Percentiles rank a stretch among this genome's conserved stretches.
Evolutionary conservation across 768 basidiomycete genomes (phyloP).

Genomic region (Tylopilus sp.): DNA sequence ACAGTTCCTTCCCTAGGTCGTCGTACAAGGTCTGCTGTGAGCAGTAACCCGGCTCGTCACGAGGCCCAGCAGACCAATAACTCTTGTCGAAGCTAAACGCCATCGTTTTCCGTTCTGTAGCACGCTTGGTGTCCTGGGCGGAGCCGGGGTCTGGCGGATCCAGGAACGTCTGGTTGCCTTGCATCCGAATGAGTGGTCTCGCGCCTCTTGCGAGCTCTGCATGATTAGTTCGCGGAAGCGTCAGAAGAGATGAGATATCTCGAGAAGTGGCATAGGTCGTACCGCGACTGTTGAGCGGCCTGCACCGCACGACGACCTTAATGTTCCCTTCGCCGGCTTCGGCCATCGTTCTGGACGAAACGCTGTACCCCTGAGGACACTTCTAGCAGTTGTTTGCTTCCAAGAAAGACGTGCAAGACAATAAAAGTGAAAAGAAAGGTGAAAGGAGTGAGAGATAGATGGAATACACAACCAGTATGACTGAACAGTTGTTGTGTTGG

Average conservation of each 20-base stretch:
- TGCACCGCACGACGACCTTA: conserved; percentile 93
- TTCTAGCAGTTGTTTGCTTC: conserved; percentile 7
- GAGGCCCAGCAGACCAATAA: conserved; percentile 92
- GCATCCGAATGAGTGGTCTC: conserved; percentile 91
- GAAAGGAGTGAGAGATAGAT: conserved; percentile 2
- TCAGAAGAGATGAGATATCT: neutral
- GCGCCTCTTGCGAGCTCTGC: conserved; percentile 91
- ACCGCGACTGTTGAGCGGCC: conserved; percentile 95
- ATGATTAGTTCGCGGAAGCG: conserved; percentile 7
- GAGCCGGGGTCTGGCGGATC: conserved; percentile 84
- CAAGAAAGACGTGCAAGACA: conserved; percentile 10
- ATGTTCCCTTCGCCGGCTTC: conserved; percentile 85
- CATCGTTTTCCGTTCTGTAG: conserved; percentile 88
- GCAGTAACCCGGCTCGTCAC: conserved; percentile 88
- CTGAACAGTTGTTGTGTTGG: neutral
- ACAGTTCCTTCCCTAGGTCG: conserved; percentile 88
- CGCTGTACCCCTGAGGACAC: conserved; percentile 11
- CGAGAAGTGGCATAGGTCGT: conserved; percentile 27
- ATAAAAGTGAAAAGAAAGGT: conserved; percentile 5
- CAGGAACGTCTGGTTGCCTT: conserved; percentile 87
- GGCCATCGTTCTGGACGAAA: conserved; percentile 46
- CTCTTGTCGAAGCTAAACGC: conserved; percentile 95
- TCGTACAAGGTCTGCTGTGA: conserved; percentile 93
- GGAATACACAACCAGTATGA: neutral
- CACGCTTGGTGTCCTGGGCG: conserved; percentile 67